phyloP scores from a whole-genome alignment of 2,329 filamentous ascomycete genomes.

The Fusarium liriodendri region DNA sequence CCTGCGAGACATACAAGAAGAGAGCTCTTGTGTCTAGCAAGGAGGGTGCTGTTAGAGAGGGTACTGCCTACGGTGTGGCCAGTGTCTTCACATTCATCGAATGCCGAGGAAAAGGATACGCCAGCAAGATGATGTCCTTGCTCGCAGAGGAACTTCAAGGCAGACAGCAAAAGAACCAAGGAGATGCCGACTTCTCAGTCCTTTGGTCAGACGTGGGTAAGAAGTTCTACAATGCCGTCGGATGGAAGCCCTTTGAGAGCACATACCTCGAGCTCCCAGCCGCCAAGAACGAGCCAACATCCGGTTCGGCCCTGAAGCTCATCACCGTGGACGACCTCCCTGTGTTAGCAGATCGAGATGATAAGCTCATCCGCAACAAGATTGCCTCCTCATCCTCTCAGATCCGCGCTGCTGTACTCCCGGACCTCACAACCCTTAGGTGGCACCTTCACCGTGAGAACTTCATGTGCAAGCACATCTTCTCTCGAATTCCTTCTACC shows the following conservation, averaged over 20 bases:
- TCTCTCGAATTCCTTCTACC: constrained; percentile 65
- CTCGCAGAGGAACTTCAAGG: constrained; percentile 59
- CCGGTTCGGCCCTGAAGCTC: constrained; percentile 46
- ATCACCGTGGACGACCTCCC: constrained; percentile 72
- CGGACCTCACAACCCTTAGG: constrained; percentile 49
- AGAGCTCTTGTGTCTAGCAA: constrained; percentile 59
- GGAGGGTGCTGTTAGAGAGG: constrained; percentile 58
- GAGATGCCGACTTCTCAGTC: constrained; percentile 73
- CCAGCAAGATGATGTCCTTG: constrained; percentile 78
- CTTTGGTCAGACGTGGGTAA: constrained; percentile 90
- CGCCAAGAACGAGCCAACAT: constrained; percentile 42
- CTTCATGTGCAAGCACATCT: constrained; percentile 75
- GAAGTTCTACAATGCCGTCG: constrained; percentile 79
- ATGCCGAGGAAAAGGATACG: constrained; percentile 80
- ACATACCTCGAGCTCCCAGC: constrained; percentile 73
- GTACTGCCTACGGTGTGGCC: constrained; percentile 78
- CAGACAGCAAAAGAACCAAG: constrained; percentile 40
- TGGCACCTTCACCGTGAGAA: constrained; percentile 83
- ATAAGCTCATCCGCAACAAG: constrained; percentile 66
- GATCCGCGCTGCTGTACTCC: constrained; percentile 49
- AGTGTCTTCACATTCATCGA: constrained; percentile 81
- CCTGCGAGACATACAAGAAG: constrained; percentile 74
- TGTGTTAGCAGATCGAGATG: constrained; percentile 72
- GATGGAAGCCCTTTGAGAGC: constrained; percentile 82
- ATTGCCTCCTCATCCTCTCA: constrained; percentile 53